phyloP scores from a whole-genome alignment of 2,329 filamentous ascomycete genomes.

The Colletotrichum sansevieriae region DNA sequence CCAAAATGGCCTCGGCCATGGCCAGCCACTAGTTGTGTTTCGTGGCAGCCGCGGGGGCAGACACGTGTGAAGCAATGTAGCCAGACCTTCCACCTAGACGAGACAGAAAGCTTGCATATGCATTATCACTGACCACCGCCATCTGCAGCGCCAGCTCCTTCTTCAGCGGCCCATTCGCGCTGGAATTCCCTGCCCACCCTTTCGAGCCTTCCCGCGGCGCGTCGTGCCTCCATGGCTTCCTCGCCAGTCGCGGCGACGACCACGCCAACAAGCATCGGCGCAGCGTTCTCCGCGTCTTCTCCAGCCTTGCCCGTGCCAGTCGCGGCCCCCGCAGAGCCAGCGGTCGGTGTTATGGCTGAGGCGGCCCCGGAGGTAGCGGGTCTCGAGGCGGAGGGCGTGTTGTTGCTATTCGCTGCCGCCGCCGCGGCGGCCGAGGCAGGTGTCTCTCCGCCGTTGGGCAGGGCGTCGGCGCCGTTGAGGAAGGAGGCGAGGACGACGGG shows the following conservation, averaged over 20 bases:
- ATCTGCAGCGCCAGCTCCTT: conserved; percentile 33
- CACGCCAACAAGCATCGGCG: conserved; percentile 67
- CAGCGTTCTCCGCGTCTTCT: conserved; percentile 44
- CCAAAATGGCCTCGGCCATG: background rate
- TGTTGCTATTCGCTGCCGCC: conserved; percentile 6
- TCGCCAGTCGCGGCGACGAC: conserved; percentile 65
- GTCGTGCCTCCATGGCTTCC: conserved; percentile 63
- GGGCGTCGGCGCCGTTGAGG: conserved; percentile 53
- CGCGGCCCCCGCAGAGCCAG: conserved; percentile 7
- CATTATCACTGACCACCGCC: conserved; percentile 5
- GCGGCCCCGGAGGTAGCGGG: conserved; percentile 19
- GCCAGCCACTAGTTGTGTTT: no score
- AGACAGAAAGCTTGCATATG: background rate
- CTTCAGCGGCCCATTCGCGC: conserved; percentile 61
- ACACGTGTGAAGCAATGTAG: no score
- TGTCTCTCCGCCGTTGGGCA: conserved; percentile 32
- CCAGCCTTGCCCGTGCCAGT: conserved; percentile 10
- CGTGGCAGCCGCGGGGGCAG: no score
- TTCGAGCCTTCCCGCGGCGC: conserved; percentile 66
- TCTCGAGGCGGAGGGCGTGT: conserved; percentile 23
- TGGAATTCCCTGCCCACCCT: conserved; percentile 68
- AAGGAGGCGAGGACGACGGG: conserved; percentile 61
- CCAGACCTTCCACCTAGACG: background rate
- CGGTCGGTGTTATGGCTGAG: conserved; percentile 19
- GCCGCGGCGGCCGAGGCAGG: conserved; percentile 16